Base-by-base conservation (phyloP, 768 basidiomycete genomes). In the Mycena alexandri region DNA sequence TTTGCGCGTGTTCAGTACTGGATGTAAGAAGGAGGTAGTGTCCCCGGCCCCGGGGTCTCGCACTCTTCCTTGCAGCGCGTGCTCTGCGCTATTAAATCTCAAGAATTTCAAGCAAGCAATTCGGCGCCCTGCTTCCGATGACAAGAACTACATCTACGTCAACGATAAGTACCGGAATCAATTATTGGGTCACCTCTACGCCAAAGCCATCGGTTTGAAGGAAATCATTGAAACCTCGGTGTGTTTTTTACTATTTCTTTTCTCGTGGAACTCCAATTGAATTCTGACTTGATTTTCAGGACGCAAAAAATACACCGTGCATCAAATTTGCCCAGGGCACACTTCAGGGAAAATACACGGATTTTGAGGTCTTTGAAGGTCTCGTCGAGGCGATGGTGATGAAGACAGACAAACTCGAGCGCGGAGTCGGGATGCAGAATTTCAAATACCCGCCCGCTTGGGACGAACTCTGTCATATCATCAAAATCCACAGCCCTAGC, bases 351-450 rank as follows among this genome's bases (percentile, higher is more conserved):
- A 76, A 75, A 50, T 78, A 70, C 52, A 34, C 67, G 2, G 71
- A 72, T 11, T 14, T 19, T 14, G 52, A 63, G 0, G 77, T 79
- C 5, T 77, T 81, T 47, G n/a, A 61, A 2, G 78, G 73, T 1
- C 67, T 81, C 0, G 52, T 82, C 0, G 53, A 77, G 14, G 82
- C 77, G 2, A 72, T 80, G 57, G 74, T 77, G 0, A n/a, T 47
- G 0, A 60, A 68, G 13, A n/a, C 46, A 0, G 79, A 81, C 17
- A 56, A 70, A 1, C 78, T 24, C n/a, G 71, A 72, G 8, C 69
- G 73, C 1, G 80, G 80, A 0, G 71, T 75, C 3, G 80, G 79
- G 0, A 70, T 73, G 62, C 79, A 79, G 57, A 82, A 82, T 57
- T 79, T 81, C 66, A 56, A 68, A 7, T 81, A 81, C 65, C 50